Percentiles rank a stretch among this genome's conserved stretches.
These are phyloP conservation scores for Plasmodium vivax DNA, from an alignment of 169 alveolate species.

Conservation along the genomic window DNA sequence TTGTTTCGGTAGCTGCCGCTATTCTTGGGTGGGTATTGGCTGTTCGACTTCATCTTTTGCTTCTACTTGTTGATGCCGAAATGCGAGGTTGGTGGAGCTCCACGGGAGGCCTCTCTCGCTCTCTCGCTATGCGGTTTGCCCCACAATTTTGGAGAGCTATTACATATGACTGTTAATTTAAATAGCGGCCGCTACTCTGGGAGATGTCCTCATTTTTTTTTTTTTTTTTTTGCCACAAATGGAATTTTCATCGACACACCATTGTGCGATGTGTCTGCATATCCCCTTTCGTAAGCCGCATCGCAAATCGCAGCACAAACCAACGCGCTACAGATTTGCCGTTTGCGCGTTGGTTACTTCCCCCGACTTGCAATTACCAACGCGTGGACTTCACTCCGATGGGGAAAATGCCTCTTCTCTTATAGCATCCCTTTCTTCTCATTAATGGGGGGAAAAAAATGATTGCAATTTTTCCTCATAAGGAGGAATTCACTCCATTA, in stretches of 20 bases:
- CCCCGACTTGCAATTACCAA: neutral
- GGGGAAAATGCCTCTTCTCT: neutral
- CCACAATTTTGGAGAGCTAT: neutral
- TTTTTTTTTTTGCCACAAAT: neutral
- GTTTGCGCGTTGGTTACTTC: neutral
- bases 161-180: neutral
- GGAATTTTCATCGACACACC: neutral
- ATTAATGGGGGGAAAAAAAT: neutral
- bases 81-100: neutral
- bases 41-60: neutral
- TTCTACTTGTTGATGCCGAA: neutral
- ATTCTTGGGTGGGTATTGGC: neutral
- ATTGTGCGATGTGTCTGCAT: neutral
- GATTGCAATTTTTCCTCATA: neutral
- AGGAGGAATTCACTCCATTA: neutral
- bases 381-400: neutral
- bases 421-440: neutral
- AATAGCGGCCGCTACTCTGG: neutral
- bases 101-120: neutral
- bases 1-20: constrained; percentile 2
- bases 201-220: neutral
- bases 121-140: neutral
- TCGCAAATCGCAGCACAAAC: neutral
- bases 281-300: neutral
- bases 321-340: too few relatives aligned